A percentile compares a stretch with the other conserved stretches of the same genome.
These are phyloP conservation scores for Neoscytalidium dimidiatum DNA, from an alignment of 2,329 filamentous ascomycete genomes.

Conservation along the genomic window DNA sequence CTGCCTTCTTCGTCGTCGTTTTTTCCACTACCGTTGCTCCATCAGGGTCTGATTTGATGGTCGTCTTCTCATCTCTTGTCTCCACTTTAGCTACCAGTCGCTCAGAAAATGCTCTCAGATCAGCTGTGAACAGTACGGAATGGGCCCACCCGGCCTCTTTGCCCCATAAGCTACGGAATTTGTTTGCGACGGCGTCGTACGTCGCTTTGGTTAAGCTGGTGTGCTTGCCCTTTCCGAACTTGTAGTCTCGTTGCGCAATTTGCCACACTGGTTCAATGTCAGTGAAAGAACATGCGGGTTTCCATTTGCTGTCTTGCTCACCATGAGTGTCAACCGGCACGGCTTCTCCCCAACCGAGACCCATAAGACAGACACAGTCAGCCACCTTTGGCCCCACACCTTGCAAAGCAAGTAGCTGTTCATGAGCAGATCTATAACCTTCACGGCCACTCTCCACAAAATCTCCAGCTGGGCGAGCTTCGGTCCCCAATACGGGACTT, in stretches of 20 bases:
- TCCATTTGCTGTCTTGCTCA: slow-evolving; percentile 30
- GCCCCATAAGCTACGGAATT: slow-evolving; percentile 89
- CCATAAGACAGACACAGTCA: slow-evolving; percentile 96
- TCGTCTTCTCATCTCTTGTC: slow-evolving; percentile 47
- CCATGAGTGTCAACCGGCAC: slow-evolving; percentile 94
- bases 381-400: slow-evolving; percentile 97
- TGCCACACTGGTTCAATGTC: slow-evolving; percentile 72
- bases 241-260: slow-evolving; percentile 95
- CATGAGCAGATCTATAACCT: slow-evolving; percentile 79
- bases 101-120: slow-evolving; percentile 81
- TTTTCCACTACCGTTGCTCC: slow-evolving; percentile 21
- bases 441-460: slow-evolving; percentile 55
- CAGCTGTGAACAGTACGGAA: slow-evolving; percentile 92
- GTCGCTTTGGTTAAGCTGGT: slow-evolving; percentile 86
- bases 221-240: slow-evolving; percentile 78
- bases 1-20: slow-evolving; percentile 22
- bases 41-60: slow-evolving; percentile 9
- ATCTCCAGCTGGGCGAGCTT: slow-evolving; percentile 47
- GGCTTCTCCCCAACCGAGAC: slow-evolving; percentile 90
- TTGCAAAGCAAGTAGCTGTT: slow-evolving; percentile 73
- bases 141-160: slow-evolving; percentile 96
- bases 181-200: slow-evolving; percentile 86
- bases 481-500: slow-evolving; percentile 59
- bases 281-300: not conserved
- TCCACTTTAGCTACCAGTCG: slow-evolving; percentile 53